These are phyloP conservation scores for Penicillium sp. DNA, from an alignment of 2,329 filamentous ascomycete genomes.

Conservation along the genomic window DNA sequence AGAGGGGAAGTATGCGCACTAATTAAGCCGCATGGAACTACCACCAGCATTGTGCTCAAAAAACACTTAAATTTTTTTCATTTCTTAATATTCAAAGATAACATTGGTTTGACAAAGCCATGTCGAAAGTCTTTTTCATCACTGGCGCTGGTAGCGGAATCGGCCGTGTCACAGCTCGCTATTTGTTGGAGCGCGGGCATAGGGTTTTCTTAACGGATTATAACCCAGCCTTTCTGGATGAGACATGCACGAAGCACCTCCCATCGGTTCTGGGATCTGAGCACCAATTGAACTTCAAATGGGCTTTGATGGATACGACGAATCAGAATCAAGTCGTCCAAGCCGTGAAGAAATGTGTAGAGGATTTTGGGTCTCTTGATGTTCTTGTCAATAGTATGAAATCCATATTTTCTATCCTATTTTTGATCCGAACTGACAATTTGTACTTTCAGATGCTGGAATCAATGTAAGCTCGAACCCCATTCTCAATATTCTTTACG, in stretches of 20 bases:
- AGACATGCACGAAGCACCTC: not conserved
- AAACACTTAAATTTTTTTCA: no score
- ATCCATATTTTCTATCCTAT: no score
- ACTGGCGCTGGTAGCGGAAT: slow-evolving; percentile 7
- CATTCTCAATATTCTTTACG: not conserved
- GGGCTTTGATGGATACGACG: not conserved
- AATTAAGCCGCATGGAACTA: no score
- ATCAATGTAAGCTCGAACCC: not conserved
- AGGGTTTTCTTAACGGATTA: slow-evolving; percentile 6
- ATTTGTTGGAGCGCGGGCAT: slow-evolving; percentile 1
- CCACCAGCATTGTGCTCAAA: no score
- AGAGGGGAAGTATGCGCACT: no score
- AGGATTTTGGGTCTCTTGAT: not conserved
- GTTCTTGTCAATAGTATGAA: not conserved
- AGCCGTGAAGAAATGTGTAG: not conserved
- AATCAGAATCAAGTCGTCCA: not conserved
- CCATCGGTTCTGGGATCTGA: not conserved
- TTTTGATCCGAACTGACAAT: not conserved
- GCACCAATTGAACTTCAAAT: not conserved
- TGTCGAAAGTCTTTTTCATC: slow-evolving; percentile 4
- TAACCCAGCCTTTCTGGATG: slow-evolving; percentile 1
- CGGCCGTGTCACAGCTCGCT: slow-evolving; percentile 4
- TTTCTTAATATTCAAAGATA: no score
- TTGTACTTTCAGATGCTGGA: not conserved
- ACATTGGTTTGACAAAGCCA: not conserved